Conservation (phyloP, 306 rosid species). For the Phaseolus lunatus region DNA sequence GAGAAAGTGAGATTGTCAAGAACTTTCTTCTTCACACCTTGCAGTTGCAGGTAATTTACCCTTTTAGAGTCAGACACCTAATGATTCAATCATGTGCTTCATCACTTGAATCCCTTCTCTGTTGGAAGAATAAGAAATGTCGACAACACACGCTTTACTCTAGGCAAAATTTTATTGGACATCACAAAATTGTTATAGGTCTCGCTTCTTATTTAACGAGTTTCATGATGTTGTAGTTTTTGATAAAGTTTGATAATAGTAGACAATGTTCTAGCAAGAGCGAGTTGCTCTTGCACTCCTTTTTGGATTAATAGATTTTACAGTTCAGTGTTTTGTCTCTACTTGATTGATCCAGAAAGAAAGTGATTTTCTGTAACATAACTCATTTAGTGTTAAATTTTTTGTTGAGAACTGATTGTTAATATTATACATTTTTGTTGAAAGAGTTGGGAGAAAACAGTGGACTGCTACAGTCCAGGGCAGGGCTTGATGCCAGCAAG, state of each 20-base stretch:
- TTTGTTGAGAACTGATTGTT: conserved; percentile 20
- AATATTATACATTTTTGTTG: conserved; percentile 3
- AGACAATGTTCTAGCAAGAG: background rate
- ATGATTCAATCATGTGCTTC: conserved; percentile 2
- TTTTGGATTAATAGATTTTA: background rate
- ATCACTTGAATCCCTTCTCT: background rate
- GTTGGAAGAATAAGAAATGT: background rate
- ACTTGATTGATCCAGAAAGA: conserved; percentile 5
- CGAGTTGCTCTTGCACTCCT: background rate
- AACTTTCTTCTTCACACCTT: conserved; percentile 85
- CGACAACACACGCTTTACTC: background rate
- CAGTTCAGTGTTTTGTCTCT: background rate
- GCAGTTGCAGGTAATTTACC: conserved; percentile 78
- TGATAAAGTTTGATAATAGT: background rate
- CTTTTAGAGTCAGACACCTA: background rate
- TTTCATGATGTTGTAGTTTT: background rate
- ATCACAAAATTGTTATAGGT: background rate
- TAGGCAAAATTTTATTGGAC: background rate
- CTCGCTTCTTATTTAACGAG: background rate
- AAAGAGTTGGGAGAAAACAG: conserved; percentile 96
- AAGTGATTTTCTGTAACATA: conserved; percentile 6
- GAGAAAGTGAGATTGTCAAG: conserved; percentile 78
- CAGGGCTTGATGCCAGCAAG: conserved; percentile 98
- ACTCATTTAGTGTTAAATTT: background rate
- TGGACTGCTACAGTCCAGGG: conserved; percentile 94